Conservation (phyloP, 192 early-diverging fungal species). For the Chytriomyces sp. region DNA sequence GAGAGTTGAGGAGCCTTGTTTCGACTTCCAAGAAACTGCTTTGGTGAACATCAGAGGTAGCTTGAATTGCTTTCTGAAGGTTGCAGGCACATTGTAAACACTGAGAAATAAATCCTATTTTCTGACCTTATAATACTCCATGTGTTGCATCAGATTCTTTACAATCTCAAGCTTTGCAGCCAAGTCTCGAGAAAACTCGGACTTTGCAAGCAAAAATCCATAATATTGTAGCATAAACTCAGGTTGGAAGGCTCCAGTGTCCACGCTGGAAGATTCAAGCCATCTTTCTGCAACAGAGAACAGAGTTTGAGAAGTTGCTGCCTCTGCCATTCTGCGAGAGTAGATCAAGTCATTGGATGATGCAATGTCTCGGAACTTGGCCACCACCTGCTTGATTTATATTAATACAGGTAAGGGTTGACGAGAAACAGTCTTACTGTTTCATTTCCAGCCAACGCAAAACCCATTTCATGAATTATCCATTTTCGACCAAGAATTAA, state of each 20-base stretch:
- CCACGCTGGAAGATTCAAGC: slow-evolving; percentile 24
- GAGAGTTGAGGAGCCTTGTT: background rate
- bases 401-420: too few species aligned
- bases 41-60: background rate
- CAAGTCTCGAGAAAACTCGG: background rate
- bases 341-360: slow-evolving; percentile 21
- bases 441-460: background rate
- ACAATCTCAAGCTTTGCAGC: background rate
- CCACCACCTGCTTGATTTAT: background rate
- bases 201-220: slow-evolving; percentile 18
- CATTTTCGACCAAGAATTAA: slow-evolving; percentile 49
- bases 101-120: slow-evolving; percentile 19
- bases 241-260: slow-evolving; percentile 27
- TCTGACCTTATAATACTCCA: slow-evolving; percentile 37
- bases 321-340: slow-evolving; percentile 48
- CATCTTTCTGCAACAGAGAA: slow-evolving; percentile 59
- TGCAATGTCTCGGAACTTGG: slow-evolving; percentile 7
- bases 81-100: background rate
- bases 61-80: slow-evolving; percentile 13
- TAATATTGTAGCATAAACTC: slow-evolving; percentile 30
- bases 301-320: slow-evolving; percentile 63
- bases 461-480: slow-evolving; percentile 42
- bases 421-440: too few species aligned
- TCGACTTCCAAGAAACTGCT: slow-evolving; percentile 14
- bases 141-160: slow-evolving; percentile 32